Conservation (phyloP, 495 filamentous ascomycete species). For the Lophiotrema nucula region DNA sequence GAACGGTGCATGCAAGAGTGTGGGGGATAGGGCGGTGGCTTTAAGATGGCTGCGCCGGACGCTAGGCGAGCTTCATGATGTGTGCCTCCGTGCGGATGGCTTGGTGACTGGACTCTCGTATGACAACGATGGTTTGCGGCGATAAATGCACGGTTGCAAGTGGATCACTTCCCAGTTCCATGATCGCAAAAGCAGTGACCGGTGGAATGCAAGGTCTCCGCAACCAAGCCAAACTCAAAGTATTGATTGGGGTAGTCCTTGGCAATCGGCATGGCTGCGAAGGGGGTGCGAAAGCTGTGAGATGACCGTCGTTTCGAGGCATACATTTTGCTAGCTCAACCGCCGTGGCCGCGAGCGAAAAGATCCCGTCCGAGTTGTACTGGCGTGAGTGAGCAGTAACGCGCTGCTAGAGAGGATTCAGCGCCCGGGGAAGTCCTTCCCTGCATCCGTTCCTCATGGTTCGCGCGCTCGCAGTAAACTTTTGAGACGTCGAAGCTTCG, state of each 20-base stretch:
- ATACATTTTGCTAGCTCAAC: slow-evolving; percentile 23
- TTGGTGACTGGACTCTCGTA: neutral
- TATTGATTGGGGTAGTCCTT: slow-evolving; percentile 2
- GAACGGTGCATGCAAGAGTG: neutral
- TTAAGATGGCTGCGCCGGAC: neutral
- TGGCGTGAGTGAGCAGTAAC: slow-evolving; percentile 15
- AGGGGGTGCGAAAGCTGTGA: neutral
- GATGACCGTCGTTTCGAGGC: slow-evolving; percentile 9
- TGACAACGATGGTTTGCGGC: neutral
- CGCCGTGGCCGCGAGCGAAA: slow-evolving; percentile 26
- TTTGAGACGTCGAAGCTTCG: neutral
- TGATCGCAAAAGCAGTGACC: neutral
- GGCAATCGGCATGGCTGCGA: slow-evolving; percentile 2
- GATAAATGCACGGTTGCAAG: neutral
- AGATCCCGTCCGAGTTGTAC: neutral
- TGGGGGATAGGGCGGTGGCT: slow-evolving; percentile 3
- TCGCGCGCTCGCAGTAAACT: neutral
- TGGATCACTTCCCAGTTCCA: slow-evolving; percentile 1
- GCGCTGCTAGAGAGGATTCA: slow-evolving; percentile 8
- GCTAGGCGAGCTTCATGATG: neutral
- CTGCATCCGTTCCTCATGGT: slow-evolving; percentile 28
- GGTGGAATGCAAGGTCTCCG: neutral
- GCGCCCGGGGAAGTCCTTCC: slow-evolving; percentile 23
- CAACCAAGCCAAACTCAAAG: neutral
- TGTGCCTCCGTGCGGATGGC: neutral